Base-by-base conservation (phyloP, 1,284 basidiomycete genomes). In the Moesziomyces parantarcticus region DNA sequence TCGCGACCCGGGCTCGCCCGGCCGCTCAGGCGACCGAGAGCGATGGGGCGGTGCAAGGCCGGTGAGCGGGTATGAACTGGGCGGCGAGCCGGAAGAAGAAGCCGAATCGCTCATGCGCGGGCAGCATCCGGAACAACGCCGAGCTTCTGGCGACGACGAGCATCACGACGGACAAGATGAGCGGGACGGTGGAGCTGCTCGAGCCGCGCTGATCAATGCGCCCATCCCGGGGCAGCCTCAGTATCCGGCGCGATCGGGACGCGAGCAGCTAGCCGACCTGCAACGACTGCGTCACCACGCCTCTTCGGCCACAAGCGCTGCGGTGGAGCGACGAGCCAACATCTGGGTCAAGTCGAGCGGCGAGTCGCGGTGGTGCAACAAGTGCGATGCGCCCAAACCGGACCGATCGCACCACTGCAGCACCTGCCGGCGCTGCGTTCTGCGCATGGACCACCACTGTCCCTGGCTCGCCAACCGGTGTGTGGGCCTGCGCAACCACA, bases 391-490 rank as follows among this genome's bases (percentile, higher is more conserved):
- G 2, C 71, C 67, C 46, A 83, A 83, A 53, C 81, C 81, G 3
- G 80, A 81, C 10, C 74, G 81, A 3, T 54, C 76, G 1, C 81
- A 83, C 51, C 81, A 83, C 76, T 83, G 81, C 67, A 67, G 64
- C 53, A 43, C 66, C 14, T 83, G 81, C 63, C 48, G 67, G 43
- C 69, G 73, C 44, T 83, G 70, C 32, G 59, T 74, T 9, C 71
- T 82, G 22, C 57, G 74, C 21, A 80, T 80, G 79, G 79, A 81
- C 44, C 79, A 90, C 92, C 53, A 92, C 58, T 82, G 81, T 47
- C 81, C 81, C 26, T 82, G 81, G 81, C 60, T 82, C 21, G 78
- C 76, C 79, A 92, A 92, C 82, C 77, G 79, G 23, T 85, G 84
- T 52, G 77, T 84, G 8, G 84, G 81, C 3, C 62, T 80, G 18